These are phyloP conservation scores for Penstemon newberryi DNA, from an alignment of 257 asterid species.

Conservation along the genomic window DNA sequence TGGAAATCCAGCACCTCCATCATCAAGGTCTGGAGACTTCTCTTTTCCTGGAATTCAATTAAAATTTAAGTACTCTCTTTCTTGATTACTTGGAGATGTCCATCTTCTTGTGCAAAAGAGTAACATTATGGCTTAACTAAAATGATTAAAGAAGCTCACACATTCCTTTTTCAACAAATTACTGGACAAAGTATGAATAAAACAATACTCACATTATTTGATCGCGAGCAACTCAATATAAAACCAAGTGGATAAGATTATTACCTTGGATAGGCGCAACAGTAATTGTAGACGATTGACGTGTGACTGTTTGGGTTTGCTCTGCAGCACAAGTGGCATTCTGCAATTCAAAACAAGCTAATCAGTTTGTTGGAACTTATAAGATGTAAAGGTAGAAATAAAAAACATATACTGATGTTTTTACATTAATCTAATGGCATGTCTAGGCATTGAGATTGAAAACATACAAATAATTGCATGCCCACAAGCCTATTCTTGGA, in stretches of 20 bases:
- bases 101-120: neutral
- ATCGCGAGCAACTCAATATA: neutral
- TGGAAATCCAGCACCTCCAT: constrained; percentile 86
- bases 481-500: too few species aligned
- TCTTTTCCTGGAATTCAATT: constrained; percentile 58
- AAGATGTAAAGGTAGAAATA: neutral
- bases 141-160: neutral
- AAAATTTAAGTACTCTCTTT: neutral
- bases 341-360: constrained; percentile 41
- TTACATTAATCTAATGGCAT: neutral
- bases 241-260: constrained; percentile 12
- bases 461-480: too few species aligned
- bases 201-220: too few species aligned
- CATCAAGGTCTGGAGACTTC: constrained; percentile 87
- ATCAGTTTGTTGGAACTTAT: constrained; percentile 7
- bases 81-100: neutral
- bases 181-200: neutral
- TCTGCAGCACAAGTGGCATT: constrained; percentile 77
- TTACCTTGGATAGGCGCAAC: constrained; percentile 86
- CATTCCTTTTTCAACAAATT: constrained; percentile 1
- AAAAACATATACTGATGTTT: neutral
- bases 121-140: neutral
- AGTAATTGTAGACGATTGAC: constrained; percentile 82
- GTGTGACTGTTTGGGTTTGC: constrained; percentile 86
- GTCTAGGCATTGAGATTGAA: too few species aligned